Base-by-base conservation (phyloP, 2,329 filamentous ascomycete genomes). In the Aureobasidium zeae region DNA sequence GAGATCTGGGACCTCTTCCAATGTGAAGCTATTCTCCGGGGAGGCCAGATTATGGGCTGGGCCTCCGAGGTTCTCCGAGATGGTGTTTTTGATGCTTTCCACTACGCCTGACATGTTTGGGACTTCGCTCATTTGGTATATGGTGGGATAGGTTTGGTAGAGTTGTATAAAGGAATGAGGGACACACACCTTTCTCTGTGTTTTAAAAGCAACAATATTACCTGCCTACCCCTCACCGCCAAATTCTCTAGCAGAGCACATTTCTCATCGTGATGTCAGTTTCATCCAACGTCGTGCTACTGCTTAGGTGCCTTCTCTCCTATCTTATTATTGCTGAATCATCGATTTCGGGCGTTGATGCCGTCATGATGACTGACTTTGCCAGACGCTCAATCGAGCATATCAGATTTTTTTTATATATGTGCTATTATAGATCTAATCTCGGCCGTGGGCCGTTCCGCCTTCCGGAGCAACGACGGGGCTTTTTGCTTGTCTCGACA, bases 1-100 rank as follows among this genome's bases (percentile, higher is more conserved):
- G 3, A 79, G 69, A 49, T 78, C 73, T 1, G 78, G 78, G 0
- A 76, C 71, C 24, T 80, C 64, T 3, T 47, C 41, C 24, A 50
- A 32, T 7, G 30, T 26, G n/a, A 50, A 50, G 30, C 29, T 46
- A 20, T 43, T 48, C 35, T 46, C 32, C 3, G 38, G 28, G 2
- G 45, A 49, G 16, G 34, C 34, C 22, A 44, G 26, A 10, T 44
- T 35, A 5, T 49, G 46, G 17, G 46, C 49, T 20, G 35, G 22
- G 25, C 49, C 49, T 9, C 43, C 44, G 37, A 53, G 45, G 39
- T 53, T 53, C 38, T 53, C 49, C 16, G 49, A 48, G 21, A 51
- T 30, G 11, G 48, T 50, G 36, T 46, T 49, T 33, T 34, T 51
- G 25, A 53, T 41, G 10, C 46, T 47, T 39, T 53, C 41, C 51